A percentile compares a stretch with the other conserved stretches of the same genome.
Evolutionary conservation across 495 filamentous ascomycete species (phyloP).

Genomic region (Penicillium turbatum): DNA sequence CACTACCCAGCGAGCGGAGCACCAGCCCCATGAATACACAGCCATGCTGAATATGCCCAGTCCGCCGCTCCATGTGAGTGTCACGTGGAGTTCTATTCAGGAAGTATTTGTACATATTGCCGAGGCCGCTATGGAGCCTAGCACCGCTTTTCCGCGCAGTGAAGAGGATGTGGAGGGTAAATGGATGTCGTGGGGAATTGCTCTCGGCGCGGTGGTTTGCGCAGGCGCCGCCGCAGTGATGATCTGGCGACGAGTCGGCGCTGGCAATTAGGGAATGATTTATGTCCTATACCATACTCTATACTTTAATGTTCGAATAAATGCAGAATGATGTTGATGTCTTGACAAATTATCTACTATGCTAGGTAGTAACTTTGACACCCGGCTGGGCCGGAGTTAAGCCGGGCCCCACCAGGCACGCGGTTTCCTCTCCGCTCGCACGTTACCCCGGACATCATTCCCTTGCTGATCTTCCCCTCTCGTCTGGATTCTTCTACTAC

Average conservation of each 20-base stretch:
- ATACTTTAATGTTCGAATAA: not conserved
- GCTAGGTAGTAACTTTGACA: not conserved
- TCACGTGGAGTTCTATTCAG: conserved; percentile 82
- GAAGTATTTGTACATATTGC: conserved; percentile 88
- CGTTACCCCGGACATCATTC: conserved; percentile 25
- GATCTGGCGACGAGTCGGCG: conserved; percentile 59
- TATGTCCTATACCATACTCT: not conserved
- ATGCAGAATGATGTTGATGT: not conserved
- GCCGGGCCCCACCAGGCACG: conserved; percentile 27
- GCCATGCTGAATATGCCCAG: conserved; percentile 65
- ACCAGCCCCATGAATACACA: conserved; percentile 92
- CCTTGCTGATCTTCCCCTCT: conserved; percentile 18
- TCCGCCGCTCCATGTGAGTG: conserved; percentile 87
- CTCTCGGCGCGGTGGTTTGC: conserved; percentile 73
- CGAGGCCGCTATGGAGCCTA: conserved; percentile 86
- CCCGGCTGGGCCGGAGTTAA: conserved; percentile 18
- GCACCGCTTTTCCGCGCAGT: conserved; percentile 77
- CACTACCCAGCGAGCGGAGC: conserved; percentile 83
- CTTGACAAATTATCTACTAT: not conserved
- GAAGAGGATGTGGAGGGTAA: conserved; percentile 79
- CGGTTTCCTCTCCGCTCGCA: conserved; percentile 28
- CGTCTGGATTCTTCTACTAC: not conserved
- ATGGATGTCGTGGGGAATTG: conserved; percentile 78
- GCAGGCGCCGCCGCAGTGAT: conserved; percentile 76
- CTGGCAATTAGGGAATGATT: conserved; percentile 22